These are phyloP conservation scores for Backusella tarrabulga DNA, from an alignment of 192 early-diverging fungal genomes.

Conservation along the genomic window DNA sequence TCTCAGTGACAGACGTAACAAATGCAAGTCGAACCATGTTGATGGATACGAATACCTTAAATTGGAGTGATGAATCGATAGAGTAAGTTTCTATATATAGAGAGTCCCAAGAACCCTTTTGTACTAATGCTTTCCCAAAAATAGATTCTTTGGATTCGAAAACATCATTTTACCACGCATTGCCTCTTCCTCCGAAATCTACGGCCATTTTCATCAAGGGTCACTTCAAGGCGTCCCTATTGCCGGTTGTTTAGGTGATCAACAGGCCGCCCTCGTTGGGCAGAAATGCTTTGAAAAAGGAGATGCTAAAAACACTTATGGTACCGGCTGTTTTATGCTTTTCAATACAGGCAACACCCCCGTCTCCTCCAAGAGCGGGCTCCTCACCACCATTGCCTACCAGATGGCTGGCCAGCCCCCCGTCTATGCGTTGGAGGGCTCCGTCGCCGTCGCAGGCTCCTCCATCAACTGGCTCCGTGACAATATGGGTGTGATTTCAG, in stretches of 20 bases:
- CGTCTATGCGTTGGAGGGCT: conserved; percentile 89
- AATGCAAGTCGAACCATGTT: conserved; percentile 94
- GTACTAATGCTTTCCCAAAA: not conserved
- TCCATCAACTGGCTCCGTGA: conserved; percentile 91
- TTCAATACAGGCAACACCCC: conserved; percentile 84
- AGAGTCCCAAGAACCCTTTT: not conserved
- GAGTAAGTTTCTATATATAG: conserved; percentile 12
- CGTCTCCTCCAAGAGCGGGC: conserved; percentile 76
- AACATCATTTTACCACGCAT: conserved; percentile 80
- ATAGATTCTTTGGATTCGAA: conserved; percentile 31
- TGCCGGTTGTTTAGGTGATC: conserved; percentile 88
- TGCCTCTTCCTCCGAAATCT: conserved; percentile 80
- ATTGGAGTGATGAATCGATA: conserved; percentile 77
- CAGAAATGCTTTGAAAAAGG: conserved; percentile 86
- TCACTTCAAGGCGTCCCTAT: conserved; percentile 73
- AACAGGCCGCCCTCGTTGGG: conserved; percentile 93
- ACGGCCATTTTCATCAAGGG: conserved; percentile 61
- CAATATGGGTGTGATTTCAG: conserved; percentile 70
- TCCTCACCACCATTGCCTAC: conserved; percentile 90
- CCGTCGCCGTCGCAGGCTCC: conserved; percentile 88
- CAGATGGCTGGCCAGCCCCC: conserved; percentile 73
- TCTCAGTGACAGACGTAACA: conserved; percentile 88
- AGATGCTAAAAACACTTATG: conserved; percentile 94
- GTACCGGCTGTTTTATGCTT: conserved; percentile 95
- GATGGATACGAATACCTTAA: conserved; percentile 79